Evolutionary conservation across 331 rosid species (phyloP).

Genomic region (Stylosanthes scabra): DNA sequence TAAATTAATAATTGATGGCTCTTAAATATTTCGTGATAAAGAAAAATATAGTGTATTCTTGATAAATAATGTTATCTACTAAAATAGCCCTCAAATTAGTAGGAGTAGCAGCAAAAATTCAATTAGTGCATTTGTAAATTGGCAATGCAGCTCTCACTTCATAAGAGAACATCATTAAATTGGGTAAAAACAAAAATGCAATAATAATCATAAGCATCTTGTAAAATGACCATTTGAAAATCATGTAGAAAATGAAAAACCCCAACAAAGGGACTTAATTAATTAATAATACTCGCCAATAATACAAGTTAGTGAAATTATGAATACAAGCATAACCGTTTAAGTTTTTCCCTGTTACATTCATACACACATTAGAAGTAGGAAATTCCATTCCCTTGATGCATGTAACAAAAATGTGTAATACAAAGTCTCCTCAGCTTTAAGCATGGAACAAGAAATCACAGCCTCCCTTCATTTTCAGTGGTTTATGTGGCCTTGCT

Average conservation of each 20-base stretch:
- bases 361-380: background rate
- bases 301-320: slow-evolving; percentile 17
- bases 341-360: background rate
- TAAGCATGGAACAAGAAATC: slow-evolving; percentile 33
- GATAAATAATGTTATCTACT: too few relatives aligned
- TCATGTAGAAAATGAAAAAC: background rate
- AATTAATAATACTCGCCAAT: slow-evolving; percentile 12
- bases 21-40: too few relatives aligned
- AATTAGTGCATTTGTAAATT: too few relatives aligned
- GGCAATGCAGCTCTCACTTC: too few relatives aligned
- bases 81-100: too few relatives aligned
- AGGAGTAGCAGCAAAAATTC: too few relatives aligned
- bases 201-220: too few relatives aligned
- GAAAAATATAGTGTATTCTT: too few relatives aligned
- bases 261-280: background rate
- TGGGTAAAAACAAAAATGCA: too few relatives aligned
- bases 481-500: slow-evolving; percentile 47
- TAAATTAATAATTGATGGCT: too few relatives aligned
- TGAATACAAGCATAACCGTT: slow-evolving; percentile 3
- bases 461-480: slow-evolving; percentile 42
- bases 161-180: too few relatives aligned
- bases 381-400: slow-evolving; percentile 26
- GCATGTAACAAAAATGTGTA: slow-evolving; percentile 44
- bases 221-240: slow-evolving; percentile 6
- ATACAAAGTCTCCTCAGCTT: slow-evolving; percentile 37